Base-by-base conservation (phyloP, 768 basidiomycete genomes). In the Mycena sanguinolenta region DNA sequence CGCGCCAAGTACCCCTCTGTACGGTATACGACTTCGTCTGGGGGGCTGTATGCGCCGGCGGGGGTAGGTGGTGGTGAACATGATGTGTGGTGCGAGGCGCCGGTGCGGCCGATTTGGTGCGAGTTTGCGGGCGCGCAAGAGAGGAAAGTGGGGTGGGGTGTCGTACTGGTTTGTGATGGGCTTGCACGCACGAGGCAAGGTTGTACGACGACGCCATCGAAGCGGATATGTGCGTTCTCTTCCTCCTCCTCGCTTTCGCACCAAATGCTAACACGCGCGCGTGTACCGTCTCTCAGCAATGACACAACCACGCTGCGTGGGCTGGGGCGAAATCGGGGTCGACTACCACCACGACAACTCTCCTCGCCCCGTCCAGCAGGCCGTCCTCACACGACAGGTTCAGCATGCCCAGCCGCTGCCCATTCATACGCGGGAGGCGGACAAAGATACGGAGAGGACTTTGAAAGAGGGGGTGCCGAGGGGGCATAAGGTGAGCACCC, bases 11-110 rank as follows among this genome's bases (percentile, higher is more conserved):
- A 95, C 78, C 88, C 86, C 28, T 78, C 84, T 0, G 90, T 88
- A 85, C 84, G 21, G 82, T 93, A 21, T 88, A 85, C 77, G 92
- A 92, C 44, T 93, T 96, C 72, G 87, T 92, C 7, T n/a, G 84
- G 86, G 2, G 90, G 83, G 19, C 77, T 93, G 75, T 94, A 92
- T 74, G 78, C 75, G 1, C 87, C 81, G 13, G 86, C 87, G 32
- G 85, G 85, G 42, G 89, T 95, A 88, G 61, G 86, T 89, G 7
- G 85, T 96, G 62, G 89, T 96, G 8, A n/a, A n/a, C n/a, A n/a
- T n/a, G 95, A 96, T 73, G 95, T 96, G 3, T 96, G 93, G 92
- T 96, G 95, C 73, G 95, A 95, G 75, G 92, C 92, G 0, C 92
- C 94, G 0, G 89, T 94, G 17, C 82, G 82, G 69, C 81, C 71